Percentiles rank a stretch among this genome's conserved stretches.
phyloP scores from a whole-genome alignment of 2,329 filamentous ascomycete genomes.

The Penicillium olsonii region DNA sequence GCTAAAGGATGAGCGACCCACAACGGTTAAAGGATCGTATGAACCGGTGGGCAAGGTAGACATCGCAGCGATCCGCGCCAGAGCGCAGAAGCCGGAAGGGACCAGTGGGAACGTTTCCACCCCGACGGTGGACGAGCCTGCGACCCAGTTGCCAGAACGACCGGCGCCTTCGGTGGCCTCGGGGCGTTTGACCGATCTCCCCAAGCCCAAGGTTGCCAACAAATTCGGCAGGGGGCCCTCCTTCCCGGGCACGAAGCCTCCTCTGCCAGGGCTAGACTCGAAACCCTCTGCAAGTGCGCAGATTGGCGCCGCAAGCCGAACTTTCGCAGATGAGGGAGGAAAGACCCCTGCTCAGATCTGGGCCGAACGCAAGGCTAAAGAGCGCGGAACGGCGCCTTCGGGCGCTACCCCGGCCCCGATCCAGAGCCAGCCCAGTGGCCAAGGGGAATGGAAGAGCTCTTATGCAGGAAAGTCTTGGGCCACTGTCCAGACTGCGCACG shows the following conservation, averaged over 20 bases:
- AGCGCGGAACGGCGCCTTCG: conserved; percentile 59
- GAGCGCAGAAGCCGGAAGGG: conserved; percentile 66
- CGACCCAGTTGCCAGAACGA: conserved; percentile 68
- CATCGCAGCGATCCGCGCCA: conserved; percentile 87
- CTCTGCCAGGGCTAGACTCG: conserved; percentile 69
- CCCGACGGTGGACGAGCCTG: conserved; percentile 51
- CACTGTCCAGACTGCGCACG: conserved; percentile 72
- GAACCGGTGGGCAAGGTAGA: conserved; percentile 96
- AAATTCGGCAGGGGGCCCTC: conserved; percentile 73
- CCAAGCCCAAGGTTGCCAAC: conserved; percentile 93
- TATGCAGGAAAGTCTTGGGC: conserved; percentile 91
- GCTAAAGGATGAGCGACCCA: conserved; percentile 72
- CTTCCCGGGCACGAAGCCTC: conserved; percentile 88
- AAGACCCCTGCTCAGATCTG: conserved; percentile 97
- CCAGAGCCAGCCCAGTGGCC: conserved; percentile 70
- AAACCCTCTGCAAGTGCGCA: conserved; percentile 59
- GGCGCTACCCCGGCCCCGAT: conserved; percentile 52
- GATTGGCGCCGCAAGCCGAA: conserved; percentile 80
- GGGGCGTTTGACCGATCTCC: conserved; percentile 80
- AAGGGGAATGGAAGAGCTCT: conserved; percentile 82
- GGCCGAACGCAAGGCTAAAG: conserved; percentile 93
- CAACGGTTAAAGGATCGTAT: conserved; percentile 86
- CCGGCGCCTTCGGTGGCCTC: conserved; percentile 71
- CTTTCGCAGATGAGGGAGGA: conserved; percentile 90
- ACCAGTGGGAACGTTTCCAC: conserved; percentile 43